These are phyloP conservation scores for Rhynchosporium secalis DNA, from an alignment of 2,329 filamentous ascomycete genomes.

Conservation along the genomic window DNA sequence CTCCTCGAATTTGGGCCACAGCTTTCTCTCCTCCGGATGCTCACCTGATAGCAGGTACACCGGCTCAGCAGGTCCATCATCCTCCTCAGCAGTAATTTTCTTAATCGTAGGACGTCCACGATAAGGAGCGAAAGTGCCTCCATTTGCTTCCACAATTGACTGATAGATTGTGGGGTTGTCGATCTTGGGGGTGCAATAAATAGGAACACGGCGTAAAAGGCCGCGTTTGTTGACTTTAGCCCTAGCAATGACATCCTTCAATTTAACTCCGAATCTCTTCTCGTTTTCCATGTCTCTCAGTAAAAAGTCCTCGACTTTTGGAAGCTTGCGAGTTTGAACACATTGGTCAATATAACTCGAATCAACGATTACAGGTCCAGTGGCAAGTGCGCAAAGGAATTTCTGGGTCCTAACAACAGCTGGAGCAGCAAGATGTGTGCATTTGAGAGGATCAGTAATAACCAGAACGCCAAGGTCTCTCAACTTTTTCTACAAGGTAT, in stretches of 20 bases:
- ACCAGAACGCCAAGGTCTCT: slow-evolving; percentile 81
- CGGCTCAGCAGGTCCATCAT: slow-evolving; percentile 63
- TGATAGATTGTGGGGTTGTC: slow-evolving; percentile 85
- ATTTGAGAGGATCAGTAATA: slow-evolving; percentile 71
- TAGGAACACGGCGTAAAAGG: slow-evolving; percentile 71
- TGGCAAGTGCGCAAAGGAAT: slow-evolving; percentile 84
- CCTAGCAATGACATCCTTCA: slow-evolving; percentile 66
- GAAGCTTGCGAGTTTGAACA: slow-evolving; percentile 66
- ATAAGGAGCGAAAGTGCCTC: slow-evolving; percentile 78
- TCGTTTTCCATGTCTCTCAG: slow-evolving; percentile 75
- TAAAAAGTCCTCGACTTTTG: slow-evolving; percentile 63
- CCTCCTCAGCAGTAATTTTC: slow-evolving; percentile 61
- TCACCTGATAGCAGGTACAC: slow-evolving; percentile 80
- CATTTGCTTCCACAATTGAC: slow-evolving; percentile 84
- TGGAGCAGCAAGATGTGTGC: slow-evolving; percentile 86
- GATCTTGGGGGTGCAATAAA: slow-evolving; percentile 83
- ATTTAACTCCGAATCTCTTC: slow-evolving; percentile 65
- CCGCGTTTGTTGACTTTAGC: slow-evolving; percentile 75
- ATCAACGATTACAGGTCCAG: slow-evolving; percentile 74
- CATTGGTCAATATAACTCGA: slow-evolving; percentile 78
- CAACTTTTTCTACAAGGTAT: slow-evolving; percentile 66
- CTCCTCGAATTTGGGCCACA: slow-evolving; percentile 79
- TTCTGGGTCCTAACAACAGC: slow-evolving; percentile 87
- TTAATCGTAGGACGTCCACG: slow-evolving; percentile 67
- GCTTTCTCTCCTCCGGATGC: slow-evolving; percentile 63